Conservation (phyloP, 305 asterid species). For the Withania somnifera region DNA sequence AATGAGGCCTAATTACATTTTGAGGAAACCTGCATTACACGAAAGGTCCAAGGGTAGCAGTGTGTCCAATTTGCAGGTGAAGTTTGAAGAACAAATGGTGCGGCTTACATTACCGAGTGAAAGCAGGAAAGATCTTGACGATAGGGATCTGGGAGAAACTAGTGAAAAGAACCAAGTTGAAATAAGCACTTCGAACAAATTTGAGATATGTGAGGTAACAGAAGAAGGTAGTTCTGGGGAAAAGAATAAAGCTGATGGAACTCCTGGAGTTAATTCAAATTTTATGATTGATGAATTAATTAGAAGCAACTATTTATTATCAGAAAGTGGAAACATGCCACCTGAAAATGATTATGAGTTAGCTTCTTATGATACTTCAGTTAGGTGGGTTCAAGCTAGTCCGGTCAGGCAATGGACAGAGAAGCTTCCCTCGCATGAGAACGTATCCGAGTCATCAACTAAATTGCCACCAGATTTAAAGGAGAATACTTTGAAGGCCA, state of each 20-base stretch:
- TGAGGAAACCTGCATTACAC: constrained; percentile 26
- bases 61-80: constrained; percentile 44
- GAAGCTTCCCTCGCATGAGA: constrained; percentile 55
- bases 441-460: constrained; percentile 40
- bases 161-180: constrained; percentile 27
- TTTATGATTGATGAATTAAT: constrained; percentile 56
- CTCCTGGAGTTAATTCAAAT: constrained; percentile 34
- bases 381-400: constrained; percentile 63
- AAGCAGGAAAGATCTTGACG: constrained; percentile 14
- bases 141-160: constrained; percentile 12
- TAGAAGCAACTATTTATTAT: constrained; percentile 47
- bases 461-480: constrained; percentile 47
- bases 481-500: constrained; percentile 57
- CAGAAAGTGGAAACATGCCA: constrained; percentile 45
- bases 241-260: constrained; percentile 31
- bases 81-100: constrained; percentile 54
- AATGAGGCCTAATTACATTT: constrained; percentile 26
- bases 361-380: constrained; percentile 29
- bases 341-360: constrained; percentile 32
- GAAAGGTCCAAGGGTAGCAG: constrained; percentile 24
- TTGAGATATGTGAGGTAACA: constrained; percentile 33
- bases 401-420: constrained; percentile 68
- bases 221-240: constrained; percentile 30
- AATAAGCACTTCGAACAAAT: constrained; percentile 26
- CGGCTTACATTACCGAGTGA: constrained; percentile 19